A percentile compares a stretch with the other conserved stretches of the same genome.
phyloP scores from a whole-genome alignment of 768 basidiomycete species.

The Leccinum rimulosum region DNA sequence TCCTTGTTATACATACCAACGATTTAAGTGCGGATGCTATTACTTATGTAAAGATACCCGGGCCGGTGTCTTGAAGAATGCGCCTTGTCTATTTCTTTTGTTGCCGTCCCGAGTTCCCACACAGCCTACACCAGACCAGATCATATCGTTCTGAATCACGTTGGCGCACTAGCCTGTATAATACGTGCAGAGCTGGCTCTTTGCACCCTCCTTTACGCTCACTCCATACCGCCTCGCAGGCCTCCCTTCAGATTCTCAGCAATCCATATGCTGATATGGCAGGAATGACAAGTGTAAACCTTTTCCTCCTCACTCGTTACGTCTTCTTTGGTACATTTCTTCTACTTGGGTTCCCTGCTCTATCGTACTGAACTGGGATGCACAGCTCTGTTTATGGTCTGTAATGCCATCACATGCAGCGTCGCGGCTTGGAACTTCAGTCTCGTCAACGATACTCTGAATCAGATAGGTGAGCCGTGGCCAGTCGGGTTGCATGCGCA shows the following conservation, averaged over 20 bases:
- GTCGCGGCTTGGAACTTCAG: conserved; percentile 70
- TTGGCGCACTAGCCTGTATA: conserved; percentile 5
- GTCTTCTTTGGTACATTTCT: conserved; percentile 50
- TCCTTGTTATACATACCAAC: conserved; percentile 9
- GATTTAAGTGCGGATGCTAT: not conserved
- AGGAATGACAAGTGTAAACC: conserved; percentile 38
- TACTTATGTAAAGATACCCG: not conserved
- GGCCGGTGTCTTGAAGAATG: not conserved
- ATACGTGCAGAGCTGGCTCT: conserved; percentile 29
- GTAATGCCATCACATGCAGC: conserved; percentile 62
- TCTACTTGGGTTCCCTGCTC: not conserved
- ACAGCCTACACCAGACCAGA: conserved; percentile 14
- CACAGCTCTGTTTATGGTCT: conserved; percentile 58
- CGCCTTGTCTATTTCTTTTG: not conserved
- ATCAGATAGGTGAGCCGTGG: conserved; percentile 38
- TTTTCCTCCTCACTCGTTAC: conserved; percentile 54
- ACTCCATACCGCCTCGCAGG: conserved; percentile 34
- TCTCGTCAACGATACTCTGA: conserved; percentile 35
- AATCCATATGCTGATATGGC: conserved; percentile 30
- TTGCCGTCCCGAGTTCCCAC: conserved; percentile 9
- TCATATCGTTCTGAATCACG: conserved; percentile 6
- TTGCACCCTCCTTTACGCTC: conserved; percentile 15
- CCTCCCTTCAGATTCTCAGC: conserved; percentile 11
- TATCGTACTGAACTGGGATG: conserved; percentile 2
- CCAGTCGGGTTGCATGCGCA: not conserved